Conservation (phyloP, 2,329 filamentous ascomycete genomes). For the Cladosporium sp. region DNA sequence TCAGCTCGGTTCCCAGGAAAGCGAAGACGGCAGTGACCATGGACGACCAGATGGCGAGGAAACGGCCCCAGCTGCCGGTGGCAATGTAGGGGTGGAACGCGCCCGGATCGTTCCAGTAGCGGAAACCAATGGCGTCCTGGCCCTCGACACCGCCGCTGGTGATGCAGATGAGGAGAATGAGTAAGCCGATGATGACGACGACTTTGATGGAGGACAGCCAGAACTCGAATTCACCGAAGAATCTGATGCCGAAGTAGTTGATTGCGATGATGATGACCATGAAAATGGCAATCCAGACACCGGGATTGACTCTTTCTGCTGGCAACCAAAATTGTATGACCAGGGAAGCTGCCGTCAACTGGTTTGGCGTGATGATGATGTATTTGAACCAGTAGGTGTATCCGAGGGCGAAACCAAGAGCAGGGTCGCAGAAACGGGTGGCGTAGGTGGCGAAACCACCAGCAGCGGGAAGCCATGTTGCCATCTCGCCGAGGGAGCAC, state of each 20-base stretch:
- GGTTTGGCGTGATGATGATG: slow-evolving; percentile 79
- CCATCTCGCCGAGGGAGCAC: slow-evolving; percentile 78
- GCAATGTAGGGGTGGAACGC: slow-evolving; percentile 38
- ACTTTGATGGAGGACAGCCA: slow-evolving; percentile 45
- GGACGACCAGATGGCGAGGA: slow-evolving; percentile 37
- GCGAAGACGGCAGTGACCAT: slow-evolving; percentile 74
- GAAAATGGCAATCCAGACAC: slow-evolving; percentile 66
- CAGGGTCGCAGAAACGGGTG: slow-evolving; percentile 62
- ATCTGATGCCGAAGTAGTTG: slow-evolving; percentile 56
- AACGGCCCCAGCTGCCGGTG: slow-evolving; percentile 32
- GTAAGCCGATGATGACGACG: slow-evolving; percentile 40
- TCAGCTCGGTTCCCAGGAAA: slow-evolving; percentile 69
- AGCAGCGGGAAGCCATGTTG: slow-evolving; percentile 70
- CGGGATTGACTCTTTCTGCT: slow-evolving; percentile 54
- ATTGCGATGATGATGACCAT: slow-evolving; percentile 38
- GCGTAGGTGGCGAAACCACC: slow-evolving; percentile 60
- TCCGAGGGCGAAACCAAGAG: slow-evolving; percentile 71
- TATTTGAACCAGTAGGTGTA: slow-evolving; percentile 60
- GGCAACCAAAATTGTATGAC: slow-evolving; percentile 73
- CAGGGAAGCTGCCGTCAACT: slow-evolving; percentile 71
- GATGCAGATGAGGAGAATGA: slow-evolving; percentile 35
- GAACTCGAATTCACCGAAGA: slow-evolving; percentile 46
- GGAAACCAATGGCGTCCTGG: slow-evolving; percentile 34
- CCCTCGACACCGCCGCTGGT: slow-evolving; percentile 25
- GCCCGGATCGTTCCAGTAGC: slow-evolving; percentile 39